Evolutionary conservation across 768 basidiomycete species (phyloP), one percentile per base, ranked within the genome.

Genomic region (Suillus placidus): DNA sequence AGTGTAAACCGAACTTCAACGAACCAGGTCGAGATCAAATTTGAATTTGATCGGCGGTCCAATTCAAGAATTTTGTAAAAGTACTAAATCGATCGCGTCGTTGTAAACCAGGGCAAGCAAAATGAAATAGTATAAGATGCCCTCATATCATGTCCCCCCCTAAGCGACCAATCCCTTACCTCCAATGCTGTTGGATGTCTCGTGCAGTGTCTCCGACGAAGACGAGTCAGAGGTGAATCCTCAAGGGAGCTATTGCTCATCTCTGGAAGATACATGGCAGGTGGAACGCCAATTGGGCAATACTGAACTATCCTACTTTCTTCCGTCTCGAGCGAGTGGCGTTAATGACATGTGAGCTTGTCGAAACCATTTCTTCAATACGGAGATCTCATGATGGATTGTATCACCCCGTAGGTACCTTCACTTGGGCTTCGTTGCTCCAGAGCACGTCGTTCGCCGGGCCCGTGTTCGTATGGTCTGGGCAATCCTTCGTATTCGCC

Each of bases 271-370:
- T 23, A 30, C 43, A 49, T 63, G 40, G 34, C 32, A 49, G 6
- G 55, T 64, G 63, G 84, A 89, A 72, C 84, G 91, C 32, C 80
- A 73, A 64, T 78, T 95, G 58, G 91, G 92, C 6, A 87, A 92
- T 64, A 92, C 87, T 30, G 93, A 95, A 76, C 75, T 84, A 9
- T 92, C 91, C 1, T 95, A 94, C 76, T 94, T 85, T 74, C 81
- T 94, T 12, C 93, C 91, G 3, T 87, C 88, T 4, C 82, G 93
- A n/a, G 88, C 87, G 54, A 85, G 81, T 62, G 91, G 91, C 6
- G 93, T 94, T 40, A 95, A 95, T 70, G 93, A 95, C 74, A 94
- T 95, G 93, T 93, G 71, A 66, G 86, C 73, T 42, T 20, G 56
- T 49, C 34, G 9, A 58, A 6, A 8, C 35, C 35, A 42, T 13